Percentiles rank a stretch among this genome's conserved stretches.
phyloP scores from a whole-genome alignment of 208 protist species.

The Leishmania braziliensis region DNA sequence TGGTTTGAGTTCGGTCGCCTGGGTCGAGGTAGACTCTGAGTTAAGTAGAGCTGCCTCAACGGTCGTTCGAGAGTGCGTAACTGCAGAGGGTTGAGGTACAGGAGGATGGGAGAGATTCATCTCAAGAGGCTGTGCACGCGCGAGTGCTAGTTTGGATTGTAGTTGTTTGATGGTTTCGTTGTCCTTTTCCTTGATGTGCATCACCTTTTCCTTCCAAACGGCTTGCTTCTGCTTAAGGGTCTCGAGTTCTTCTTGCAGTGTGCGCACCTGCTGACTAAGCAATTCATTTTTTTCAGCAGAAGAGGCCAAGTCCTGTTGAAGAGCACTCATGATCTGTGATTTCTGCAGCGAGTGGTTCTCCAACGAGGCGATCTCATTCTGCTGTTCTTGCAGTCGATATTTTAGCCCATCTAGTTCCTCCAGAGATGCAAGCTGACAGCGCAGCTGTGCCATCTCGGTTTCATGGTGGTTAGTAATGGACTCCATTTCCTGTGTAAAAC shows the following conservation, averaged over 20 bases:
- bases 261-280: slow-evolving; percentile 18
- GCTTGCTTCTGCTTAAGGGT: slow-evolving; percentile 34
- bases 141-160: slow-evolving; percentile 16
- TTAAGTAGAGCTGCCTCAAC: too few species aligned
- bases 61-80: background rate
- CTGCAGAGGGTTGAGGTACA: background rate
- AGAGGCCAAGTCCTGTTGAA: slow-evolving; percentile 28
- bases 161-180: slow-evolving; percentile 41
- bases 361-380: slow-evolving; percentile 19
- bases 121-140: background rate
- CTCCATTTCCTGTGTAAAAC: slow-evolving; percentile 42
- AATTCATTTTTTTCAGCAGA: slow-evolving; percentile 14
- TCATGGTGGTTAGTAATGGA: slow-evolving; percentile 25
- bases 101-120: background rate
- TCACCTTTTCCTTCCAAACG: slow-evolving; percentile 57
- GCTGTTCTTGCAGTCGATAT: slow-evolving; percentile 5
- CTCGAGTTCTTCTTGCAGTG: slow-evolving; percentile 12
- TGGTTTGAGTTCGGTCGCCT: background rate
- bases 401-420: slow-evolving; percentile 24
- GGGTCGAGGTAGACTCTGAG: background rate
- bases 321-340: slow-evolving; percentile 6
- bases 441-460: slow-evolving; percentile 12
- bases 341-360: slow-evolving; percentile 44
- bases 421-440: slow-evolving; percentile 10
- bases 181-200: slow-evolving; percentile 53